phyloP scores from a whole-genome alignment of 2,329 filamentous ascomycete genomes.

The Aspergillus phoenicis region DNA sequence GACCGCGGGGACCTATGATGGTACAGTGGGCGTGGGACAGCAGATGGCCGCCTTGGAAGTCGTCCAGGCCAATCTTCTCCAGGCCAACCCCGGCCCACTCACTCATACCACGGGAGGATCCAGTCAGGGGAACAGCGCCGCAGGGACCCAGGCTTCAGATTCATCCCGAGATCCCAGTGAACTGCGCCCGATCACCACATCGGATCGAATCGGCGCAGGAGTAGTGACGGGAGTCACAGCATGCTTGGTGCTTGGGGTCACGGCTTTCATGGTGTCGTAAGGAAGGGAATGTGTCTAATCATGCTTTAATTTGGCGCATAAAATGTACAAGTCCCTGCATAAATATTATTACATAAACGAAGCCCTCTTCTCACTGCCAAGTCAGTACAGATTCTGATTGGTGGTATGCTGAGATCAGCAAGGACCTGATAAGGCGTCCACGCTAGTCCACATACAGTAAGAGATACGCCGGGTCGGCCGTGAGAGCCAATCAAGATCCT shows the following conservation, averaged over 20 bases:
- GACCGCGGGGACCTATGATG: constrained; percentile 36
- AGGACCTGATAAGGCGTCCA: background rate
- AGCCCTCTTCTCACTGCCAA: too few relatives aligned
- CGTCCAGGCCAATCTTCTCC: constrained; percentile 58
- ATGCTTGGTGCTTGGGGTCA: constrained; percentile 17
- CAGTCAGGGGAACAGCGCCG: constrained; percentile 47
- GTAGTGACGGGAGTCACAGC: constrained; percentile 34
- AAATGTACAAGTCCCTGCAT: background rate
- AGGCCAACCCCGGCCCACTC: constrained; percentile 43
- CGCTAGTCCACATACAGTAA: constrained; percentile 6
- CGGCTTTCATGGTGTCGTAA: background rate
- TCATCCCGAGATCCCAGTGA: constrained; percentile 23
- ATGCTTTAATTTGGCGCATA: background rate
- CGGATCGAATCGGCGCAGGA: constrained; percentile 32
- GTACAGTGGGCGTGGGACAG: constrained; percentile 39
- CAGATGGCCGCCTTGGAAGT: constrained; percentile 54
- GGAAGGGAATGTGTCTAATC: background rate
- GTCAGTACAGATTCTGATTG: background rate
- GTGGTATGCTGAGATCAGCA: background rate
- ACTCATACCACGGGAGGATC: constrained; percentile 58
- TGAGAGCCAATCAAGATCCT: constrained; percentile 11
- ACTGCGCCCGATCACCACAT: constrained; percentile 27
- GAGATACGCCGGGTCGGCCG: constrained; percentile 18
- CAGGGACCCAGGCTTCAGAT: constrained; percentile 30
- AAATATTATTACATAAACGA: background rate